These are phyloP conservation scores for Chionographis japonica DNA, from an alignment of 106 monocot genomes.

Conservation along the genomic window DNA sequence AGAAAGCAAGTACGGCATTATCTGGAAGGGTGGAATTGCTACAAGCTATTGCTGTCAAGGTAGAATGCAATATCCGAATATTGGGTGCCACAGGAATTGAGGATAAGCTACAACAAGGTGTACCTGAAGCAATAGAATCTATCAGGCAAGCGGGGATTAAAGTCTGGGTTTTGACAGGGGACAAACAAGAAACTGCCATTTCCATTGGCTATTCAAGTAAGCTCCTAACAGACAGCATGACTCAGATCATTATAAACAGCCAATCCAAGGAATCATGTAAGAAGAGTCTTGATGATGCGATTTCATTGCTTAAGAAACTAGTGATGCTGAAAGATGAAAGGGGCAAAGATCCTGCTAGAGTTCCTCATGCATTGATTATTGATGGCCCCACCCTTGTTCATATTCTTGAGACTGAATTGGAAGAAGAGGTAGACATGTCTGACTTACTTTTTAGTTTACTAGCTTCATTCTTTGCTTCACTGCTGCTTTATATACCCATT, in stretches of 20 bases:
- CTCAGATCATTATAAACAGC: constrained; percentile 78
- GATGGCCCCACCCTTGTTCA: constrained; percentile 91
- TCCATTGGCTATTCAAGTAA: constrained; percentile 93
- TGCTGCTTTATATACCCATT: background rate
- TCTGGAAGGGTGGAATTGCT: constrained; percentile 53
- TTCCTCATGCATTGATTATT: constrained; percentile 69
- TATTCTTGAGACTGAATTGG: constrained; percentile 72
- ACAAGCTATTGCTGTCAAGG: constrained; percentile 49
- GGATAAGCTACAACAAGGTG: constrained; percentile 92
- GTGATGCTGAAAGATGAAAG: constrained; percentile 4
- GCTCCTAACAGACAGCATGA: constrained; percentile 69
- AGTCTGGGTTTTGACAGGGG: constrained; percentile 97
- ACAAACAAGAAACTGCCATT: constrained; percentile 97
- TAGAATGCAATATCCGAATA: constrained; percentile 59
- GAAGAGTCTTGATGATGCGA: constrained; percentile 60
- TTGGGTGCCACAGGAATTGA: constrained; percentile 91
- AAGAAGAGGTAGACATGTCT: constrained; percentile 60
- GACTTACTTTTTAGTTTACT: background rate
- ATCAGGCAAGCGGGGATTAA: constrained; percentile 86
- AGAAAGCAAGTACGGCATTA: constrained; percentile 73
- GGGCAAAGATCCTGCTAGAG: constrained; percentile 1
- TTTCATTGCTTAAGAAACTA: constrained; percentile 29
- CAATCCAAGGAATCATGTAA: constrained; percentile 61
- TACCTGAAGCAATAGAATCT: constrained; percentile 94
- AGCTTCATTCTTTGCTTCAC: background rate